phyloP scores from a whole-genome alignment of 208 protist species.

The Crithidia fasciculata region DNA sequence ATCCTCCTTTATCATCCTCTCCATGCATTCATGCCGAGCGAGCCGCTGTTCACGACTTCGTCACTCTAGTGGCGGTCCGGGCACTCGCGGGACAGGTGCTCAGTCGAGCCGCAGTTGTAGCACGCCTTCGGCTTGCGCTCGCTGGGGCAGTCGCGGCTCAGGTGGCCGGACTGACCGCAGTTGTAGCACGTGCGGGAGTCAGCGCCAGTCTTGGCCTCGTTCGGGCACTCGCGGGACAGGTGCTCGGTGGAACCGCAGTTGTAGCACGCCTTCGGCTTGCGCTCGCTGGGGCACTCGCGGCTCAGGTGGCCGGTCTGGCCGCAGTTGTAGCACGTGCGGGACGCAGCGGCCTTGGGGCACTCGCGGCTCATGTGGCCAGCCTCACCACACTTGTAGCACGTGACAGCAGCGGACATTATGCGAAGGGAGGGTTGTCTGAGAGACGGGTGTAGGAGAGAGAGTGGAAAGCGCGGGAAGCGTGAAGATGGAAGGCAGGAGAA shows the following conservation, averaged over 20 bases:
- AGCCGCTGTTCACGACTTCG: neutral
- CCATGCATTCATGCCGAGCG: neutral
- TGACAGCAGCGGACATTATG: slow-evolving; percentile 39
- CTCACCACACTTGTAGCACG: slow-evolving; percentile 68
- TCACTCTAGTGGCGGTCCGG: slow-evolving; percentile 46
- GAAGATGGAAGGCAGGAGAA: neutral
- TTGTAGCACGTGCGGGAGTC: slow-evolving; percentile 76
- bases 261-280: slow-evolving; percentile 64
- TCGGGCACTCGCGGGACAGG: slow-evolving; percentile 66
- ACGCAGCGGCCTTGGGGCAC: slow-evolving; percentile 43
- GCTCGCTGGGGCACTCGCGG: slow-evolving; percentile 69
- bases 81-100: slow-evolving; percentile 76
- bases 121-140: slow-evolving; percentile 49
- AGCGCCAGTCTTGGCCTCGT: slow-evolving; percentile 45
- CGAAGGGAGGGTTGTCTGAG: slow-evolving; percentile 7
- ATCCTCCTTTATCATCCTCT: neutral
- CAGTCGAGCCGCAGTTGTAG: slow-evolving; percentile 55
- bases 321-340: slow-evolving; percentile 71
- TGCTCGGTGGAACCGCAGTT: slow-evolving; percentile 82
- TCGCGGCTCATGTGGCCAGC: slow-evolving; percentile 63
- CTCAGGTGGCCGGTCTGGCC: slow-evolving; percentile 62
- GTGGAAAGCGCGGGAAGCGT: neutral
- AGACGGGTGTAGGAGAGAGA: slow-evolving; percentile 11
- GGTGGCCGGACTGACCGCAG: slow-evolving; percentile 67
- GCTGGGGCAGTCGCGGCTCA: slow-evolving; percentile 78